Conservation (phyloP, 805 yeast species). For the Candida methanosorbosa region DNA sequence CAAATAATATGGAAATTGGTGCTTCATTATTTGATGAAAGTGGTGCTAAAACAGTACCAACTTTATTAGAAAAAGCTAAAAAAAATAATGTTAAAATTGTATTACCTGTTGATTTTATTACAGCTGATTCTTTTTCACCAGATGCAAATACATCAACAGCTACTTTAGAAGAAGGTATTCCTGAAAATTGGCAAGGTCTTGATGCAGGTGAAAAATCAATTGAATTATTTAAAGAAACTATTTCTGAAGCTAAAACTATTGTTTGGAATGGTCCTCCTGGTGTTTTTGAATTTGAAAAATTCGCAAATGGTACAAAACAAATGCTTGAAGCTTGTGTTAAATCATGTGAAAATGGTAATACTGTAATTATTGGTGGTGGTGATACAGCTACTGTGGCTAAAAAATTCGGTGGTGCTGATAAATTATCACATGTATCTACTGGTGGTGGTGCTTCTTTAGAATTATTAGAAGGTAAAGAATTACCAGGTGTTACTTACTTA, state of each 20-base stretch:
- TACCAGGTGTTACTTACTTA: slow-evolving; percentile 95
- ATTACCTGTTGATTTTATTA: slow-evolving; percentile 91
- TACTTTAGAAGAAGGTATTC: slow-evolving; percentile 84
- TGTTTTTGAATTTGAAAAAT: slow-evolving; percentile 94
- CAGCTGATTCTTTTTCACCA: slow-evolving; percentile 89
- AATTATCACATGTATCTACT: slow-evolving; percentile 96
- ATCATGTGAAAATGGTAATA: slow-evolving; percentile 80
- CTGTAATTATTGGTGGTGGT: slow-evolving; percentile 98
- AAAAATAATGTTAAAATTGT: slow-evolving; percentile 88
- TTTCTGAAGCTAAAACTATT: slow-evolving; percentile 91
- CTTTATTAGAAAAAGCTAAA: slow-evolving; percentile 93
- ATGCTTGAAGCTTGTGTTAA: slow-evolving; percentile 82
- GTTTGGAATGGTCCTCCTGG: slow-evolving; percentile 99
- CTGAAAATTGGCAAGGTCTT: slow-evolving; percentile 92
- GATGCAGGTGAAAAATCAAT: slow-evolving; percentile 91
- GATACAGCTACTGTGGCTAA: slow-evolving; percentile 99
- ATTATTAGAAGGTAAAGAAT: slow-evolving; percentile 95
- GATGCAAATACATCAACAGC: slow-evolving; percentile 85
- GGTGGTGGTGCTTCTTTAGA: slow-evolving; percentile 99
- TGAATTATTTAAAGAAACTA: slow-evolving; percentile 71
- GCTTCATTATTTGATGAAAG: slow-evolving; percentile 86
- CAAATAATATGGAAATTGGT: slow-evolving; percentile 82
- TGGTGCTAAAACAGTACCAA: slow-evolving; percentile 92
- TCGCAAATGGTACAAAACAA: slow-evolving; percentile 86
- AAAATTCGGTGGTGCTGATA: slow-evolving; percentile 94